These are phyloP conservation scores for Taxawa tesnikishii DNA, from an alignment of 2,329 filamentous ascomycete genomes.

Conservation along the genomic window DNA sequence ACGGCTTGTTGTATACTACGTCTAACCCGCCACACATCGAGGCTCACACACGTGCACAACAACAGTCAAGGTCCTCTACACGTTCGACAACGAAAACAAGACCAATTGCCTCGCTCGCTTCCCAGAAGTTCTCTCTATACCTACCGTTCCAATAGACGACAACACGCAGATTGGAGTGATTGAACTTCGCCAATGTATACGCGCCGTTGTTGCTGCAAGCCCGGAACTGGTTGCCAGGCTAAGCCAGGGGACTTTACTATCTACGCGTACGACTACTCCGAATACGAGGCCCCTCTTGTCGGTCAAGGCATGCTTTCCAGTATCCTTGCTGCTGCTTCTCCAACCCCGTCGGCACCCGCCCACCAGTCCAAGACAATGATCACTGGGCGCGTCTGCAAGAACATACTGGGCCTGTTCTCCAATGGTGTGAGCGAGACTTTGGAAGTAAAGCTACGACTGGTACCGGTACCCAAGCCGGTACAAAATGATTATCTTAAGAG, in stretches of 20 bases:
- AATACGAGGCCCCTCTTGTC: constrained; percentile 83
- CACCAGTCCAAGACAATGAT: constrained; percentile 59
- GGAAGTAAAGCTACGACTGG: constrained; percentile 82
- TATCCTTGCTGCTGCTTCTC: constrained; percentile 52
- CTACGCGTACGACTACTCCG: constrained; percentile 93
- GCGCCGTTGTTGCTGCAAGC: constrained; percentile 66
- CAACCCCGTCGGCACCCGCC: constrained; percentile 40
- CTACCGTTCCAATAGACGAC: constrained; percentile 71
- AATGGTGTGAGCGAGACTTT: constrained; percentile 77
- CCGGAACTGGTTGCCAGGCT: constrained; percentile 70
- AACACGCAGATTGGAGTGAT: constrained; percentile 72
- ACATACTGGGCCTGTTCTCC: constrained; percentile 70
- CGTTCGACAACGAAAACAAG: constrained; percentile 80
- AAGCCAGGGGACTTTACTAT: constrained; percentile 76
- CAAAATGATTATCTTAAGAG: constrained; percentile 49
- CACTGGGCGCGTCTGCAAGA: constrained; percentile 82
- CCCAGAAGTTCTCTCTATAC: constrained; percentile 66
- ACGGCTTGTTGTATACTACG: background rate
- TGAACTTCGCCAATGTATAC: constrained; percentile 75
- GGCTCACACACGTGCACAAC: constrained; percentile 3
- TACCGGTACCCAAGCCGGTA: constrained; percentile 56
- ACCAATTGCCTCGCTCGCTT: constrained; percentile 81
- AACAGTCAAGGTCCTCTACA: constrained; percentile 90
- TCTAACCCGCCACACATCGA: background rate
- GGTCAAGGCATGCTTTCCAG: constrained; percentile 92